Evolutionary conservation across 1,139 yeast genomes (phyloP).

Genomic region (Saccharomyces pastorianus): DNA sequence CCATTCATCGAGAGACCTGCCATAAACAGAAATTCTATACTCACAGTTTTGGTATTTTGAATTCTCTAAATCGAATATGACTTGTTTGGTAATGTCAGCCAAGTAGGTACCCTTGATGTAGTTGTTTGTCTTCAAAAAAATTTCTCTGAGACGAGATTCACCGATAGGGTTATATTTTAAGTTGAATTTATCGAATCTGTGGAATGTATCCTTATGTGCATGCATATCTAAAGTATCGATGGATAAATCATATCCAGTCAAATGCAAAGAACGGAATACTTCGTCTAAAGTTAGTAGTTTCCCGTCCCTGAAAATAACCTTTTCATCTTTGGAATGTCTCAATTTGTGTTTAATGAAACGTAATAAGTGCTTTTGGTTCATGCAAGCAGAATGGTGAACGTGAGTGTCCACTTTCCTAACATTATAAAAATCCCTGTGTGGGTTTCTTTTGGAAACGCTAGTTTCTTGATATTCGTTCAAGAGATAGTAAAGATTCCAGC

Average conservation of each 20-base stretch:
- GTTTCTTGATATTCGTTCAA: constrained; percentile 90
- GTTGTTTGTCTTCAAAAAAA: constrained; percentile 91
- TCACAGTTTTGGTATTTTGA: constrained; percentile 97
- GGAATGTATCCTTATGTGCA: constrained; percentile 96
- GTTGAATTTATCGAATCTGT: constrained; percentile 94
- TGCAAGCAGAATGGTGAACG: constrained; percentile 97
- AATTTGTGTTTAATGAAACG: constrained; percentile 90
- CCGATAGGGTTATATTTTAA: constrained; percentile 97
- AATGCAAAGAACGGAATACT: constrained; percentile 81
- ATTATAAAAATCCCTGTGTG: constrained; percentile 95
- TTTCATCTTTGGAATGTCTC: constrained; percentile 72
- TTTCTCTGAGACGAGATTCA: constrained; percentile 91
- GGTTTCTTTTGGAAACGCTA: constrained; percentile 72
- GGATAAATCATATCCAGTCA: constrained; percentile 89
- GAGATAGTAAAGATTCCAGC: constrained; percentile 85
- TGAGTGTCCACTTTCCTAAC: constrained; percentile 98
- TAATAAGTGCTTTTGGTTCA: constrained; percentile 94
- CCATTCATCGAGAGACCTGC: constrained; percentile 88
- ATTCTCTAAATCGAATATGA: constrained; percentile 83
- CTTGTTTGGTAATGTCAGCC: constrained; percentile 91
- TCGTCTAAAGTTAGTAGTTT: constrained; percentile 76
- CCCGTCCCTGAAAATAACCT: constrained; percentile 90
- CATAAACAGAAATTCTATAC: constrained; percentile 88
- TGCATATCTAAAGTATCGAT: constrained; percentile 98
- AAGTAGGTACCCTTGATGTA: constrained; percentile 79